A percentile compares a stretch with the other conserved stretches of the same genome.
These are phyloP conservation scores for Boletus tomentosulus DNA, from an alignment of 768 basidiomycete species.

Conservation along the genomic window DNA sequence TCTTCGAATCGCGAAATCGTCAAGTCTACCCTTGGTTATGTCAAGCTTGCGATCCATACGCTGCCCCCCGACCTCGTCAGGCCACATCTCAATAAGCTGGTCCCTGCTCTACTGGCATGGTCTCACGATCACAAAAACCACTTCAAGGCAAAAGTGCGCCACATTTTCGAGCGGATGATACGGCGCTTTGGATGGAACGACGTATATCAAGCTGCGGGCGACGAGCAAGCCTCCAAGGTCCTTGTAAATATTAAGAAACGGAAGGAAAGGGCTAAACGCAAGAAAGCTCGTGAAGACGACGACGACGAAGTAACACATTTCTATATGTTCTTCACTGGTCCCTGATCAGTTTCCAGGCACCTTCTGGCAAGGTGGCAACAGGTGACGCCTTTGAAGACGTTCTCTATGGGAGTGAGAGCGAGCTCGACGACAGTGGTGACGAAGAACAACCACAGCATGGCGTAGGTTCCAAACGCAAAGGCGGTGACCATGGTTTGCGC, in stretches of 20 bases:
- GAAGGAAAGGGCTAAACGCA: slow-evolving; percentile 89
- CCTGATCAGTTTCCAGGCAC: slow-evolving; percentile 34
- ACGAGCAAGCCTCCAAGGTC: slow-evolving; percentile 84
- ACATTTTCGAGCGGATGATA: slow-evolving; percentile 95
- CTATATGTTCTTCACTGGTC: not conserved
- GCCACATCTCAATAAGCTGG: slow-evolving; percentile 73
- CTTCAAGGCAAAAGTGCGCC: slow-evolving; percentile 94
- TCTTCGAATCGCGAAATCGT: slow-evolving; percentile 97
- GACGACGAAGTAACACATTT: slow-evolving; percentile 43
- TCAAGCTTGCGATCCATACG: slow-evolving; percentile 90
- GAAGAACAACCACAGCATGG: slow-evolving; percentile 37
- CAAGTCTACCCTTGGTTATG: slow-evolving; percentile 91
- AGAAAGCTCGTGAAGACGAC: slow-evolving; percentile 60
- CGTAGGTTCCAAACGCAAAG: slow-evolving; percentile 36
- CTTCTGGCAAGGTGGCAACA: slow-evolving; percentile 45
- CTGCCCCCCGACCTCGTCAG: slow-evolving; percentile 66
- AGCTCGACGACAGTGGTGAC: slow-evolving; percentile 69
- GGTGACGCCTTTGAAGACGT: slow-evolving; percentile 97
- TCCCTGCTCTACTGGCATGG: slow-evolving; percentile 85
- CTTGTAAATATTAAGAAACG: slow-evolving; percentile 92
- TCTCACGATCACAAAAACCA: slow-evolving; percentile 99
- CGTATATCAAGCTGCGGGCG: slow-evolving; percentile 67
- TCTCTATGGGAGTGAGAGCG: slow-evolving; percentile 94
- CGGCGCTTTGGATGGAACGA: slow-evolving; percentile 86
- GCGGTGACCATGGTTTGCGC: slow-evolving; percentile 48